Conservation (phyloP, 768 basidiomycete genomes). For the Myochromella boudieri region DNA sequence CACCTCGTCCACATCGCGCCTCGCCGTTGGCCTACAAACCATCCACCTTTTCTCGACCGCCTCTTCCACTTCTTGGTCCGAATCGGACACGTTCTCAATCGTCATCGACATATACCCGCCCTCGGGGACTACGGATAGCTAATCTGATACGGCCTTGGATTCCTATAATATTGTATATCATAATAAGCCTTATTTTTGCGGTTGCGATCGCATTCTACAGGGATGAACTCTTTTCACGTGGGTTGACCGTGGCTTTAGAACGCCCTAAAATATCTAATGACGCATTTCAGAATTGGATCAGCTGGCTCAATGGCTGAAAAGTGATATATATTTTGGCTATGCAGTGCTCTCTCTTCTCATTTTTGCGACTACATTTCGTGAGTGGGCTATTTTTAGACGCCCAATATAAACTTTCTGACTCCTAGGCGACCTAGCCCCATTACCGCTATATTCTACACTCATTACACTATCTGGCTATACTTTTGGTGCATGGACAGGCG, state of each 20-base stretch:
- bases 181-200: slow-evolving; percentile 76
- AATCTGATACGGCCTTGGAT: slow-evolving; percentile 72
- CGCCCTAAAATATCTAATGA: not conserved
- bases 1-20: slow-evolving; percentile 3
- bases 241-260: slow-evolving; percentile 26
- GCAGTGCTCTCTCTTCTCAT: slow-evolving; percentile 80
- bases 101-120: slow-evolving; percentile 38
- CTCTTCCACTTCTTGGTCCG: slow-evolving; percentile 16
- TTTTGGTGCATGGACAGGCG: slow-evolving; percentile 81
- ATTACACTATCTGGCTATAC: slow-evolving; percentile 92
- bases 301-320: slow-evolving; percentile 75
- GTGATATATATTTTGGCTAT: slow-evolving; percentile 72
- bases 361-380: slow-evolving; percentile 86
- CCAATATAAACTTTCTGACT: slow-evolving; percentile 3
- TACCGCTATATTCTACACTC: slow-evolving; percentile 91
- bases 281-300: slow-evolving; percentile 67
- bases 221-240: slow-evolving; percentile 79
- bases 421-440: slow-evolving; percentile 71
- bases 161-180: slow-evolving; percentile 73
- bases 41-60: slow-evolving; percentile 20
- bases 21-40: slow-evolving; percentile 13
- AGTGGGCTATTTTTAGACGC: slow-evolving; percentile 31
- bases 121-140: slow-evolving; percentile 51
- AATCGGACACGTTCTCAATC: slow-evolving; percentile 18
- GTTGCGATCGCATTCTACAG: slow-evolving; percentile 84